These are phyloP conservation scores for Coniferiporia weirii DNA, from an alignment of 1,284 basidiomycete genomes.

Conservation along the genomic window DNA sequence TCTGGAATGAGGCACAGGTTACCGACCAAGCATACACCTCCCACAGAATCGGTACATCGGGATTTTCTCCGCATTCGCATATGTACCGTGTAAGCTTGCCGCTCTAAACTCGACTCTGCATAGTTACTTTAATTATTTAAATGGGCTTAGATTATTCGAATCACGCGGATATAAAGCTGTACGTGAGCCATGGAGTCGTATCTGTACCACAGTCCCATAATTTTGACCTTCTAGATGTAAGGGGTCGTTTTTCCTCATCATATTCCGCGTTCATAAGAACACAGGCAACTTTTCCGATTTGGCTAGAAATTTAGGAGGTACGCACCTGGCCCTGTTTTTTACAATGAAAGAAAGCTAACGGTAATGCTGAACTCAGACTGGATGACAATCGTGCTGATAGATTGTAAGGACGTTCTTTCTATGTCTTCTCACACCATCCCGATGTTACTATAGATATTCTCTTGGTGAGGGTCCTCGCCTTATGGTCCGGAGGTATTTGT, in stretches of 20 bases:
- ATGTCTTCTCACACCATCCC: neutral
- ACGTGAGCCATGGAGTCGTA: neutral
- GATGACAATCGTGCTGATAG: slow-evolving; percentile 4
- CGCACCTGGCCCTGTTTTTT: neutral
- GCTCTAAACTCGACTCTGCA: too few relatives aligned
- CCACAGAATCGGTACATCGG: slow-evolving; percentile 8
- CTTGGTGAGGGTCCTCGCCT: slow-evolving; percentile 1
- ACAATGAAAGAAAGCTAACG: neutral
- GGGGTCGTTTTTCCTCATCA: neutral
- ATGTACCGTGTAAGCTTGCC: neutral
- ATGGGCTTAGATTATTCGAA: neutral
- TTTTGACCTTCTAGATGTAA: neutral
- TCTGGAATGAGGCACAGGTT: neutral
- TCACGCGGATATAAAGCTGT: neutral
- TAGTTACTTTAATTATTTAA: too few relatives aligned
- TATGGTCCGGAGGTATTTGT: neutral
- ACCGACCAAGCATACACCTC: neutral
- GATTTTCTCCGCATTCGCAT: neutral
- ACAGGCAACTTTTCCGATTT: neutral
- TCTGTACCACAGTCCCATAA: neutral
- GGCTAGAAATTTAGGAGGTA: neutral
- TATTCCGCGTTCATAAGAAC: too few relatives aligned
- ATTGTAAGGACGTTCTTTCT: neutral
- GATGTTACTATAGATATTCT: slow-evolving; percentile 1
- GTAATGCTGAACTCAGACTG: neutral